Base-by-base conservation (phyloP, 2,329 filamentous ascomycete genomes). In the Orbilia brochopaga region DNA sequence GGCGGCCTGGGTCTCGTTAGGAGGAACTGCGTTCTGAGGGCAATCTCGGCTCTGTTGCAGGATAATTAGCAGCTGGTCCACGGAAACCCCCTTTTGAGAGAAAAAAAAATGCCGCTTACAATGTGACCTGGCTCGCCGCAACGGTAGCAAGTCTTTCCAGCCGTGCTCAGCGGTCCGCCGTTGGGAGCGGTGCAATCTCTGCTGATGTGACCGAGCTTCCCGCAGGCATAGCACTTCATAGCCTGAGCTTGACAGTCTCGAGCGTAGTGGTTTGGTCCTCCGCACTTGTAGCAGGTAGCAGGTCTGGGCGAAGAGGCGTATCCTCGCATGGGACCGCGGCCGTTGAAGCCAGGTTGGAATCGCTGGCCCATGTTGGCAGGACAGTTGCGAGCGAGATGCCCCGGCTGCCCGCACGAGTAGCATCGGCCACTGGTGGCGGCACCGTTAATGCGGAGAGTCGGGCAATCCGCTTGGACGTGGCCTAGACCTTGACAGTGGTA, bases 401-500 rank as follows among this genome's bases (percentile, higher is more conserved):
- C 94, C 73, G 89, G 87, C 81, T 96, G 89, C 77, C 91, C 92
- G 81, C 94, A 99, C 82, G 91, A 94, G 83, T 99, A 99, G 88
- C 94, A 99, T 77, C 92, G 91, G 75, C 91, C 91, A 79, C 89
- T 88, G 73, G 88, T 88, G 77, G 88, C 89, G 72, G 85, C 82
- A 76, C 90, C 92, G 81, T 88, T 96, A 80, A 99, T 82, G 77
- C 94, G 91, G 75, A 99, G 87, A 74, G 94, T 97, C 78, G 94
- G 94, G 86, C 94, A 99, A 81, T 99, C 94, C 77, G 94, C 94
- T 84, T 99, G 94, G 78, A 99, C 94, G 80, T 99, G 94, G 76
- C 94, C 94, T 74, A 97, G 87, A 69, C 94, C 94, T 84, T 97
- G 94, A 85, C 94, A 99, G 83, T 97, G 94, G 81, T 99, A 99